Evolutionary conservation across 768 basidiomycete genomes (phyloP).

Genomic region (Ephemerocybe angulata): DNA sequence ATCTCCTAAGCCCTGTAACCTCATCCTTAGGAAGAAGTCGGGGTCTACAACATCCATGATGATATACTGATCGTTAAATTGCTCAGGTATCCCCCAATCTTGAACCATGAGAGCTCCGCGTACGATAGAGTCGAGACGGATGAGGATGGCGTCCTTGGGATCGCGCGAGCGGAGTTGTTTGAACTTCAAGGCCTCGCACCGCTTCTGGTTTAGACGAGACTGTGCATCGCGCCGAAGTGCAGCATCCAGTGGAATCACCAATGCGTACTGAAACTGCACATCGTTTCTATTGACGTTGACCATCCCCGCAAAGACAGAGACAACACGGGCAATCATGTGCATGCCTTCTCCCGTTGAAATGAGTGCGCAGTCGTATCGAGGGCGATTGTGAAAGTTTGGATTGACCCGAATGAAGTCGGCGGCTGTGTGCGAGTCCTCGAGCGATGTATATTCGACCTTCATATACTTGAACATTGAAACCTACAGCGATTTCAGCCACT

Average conservation of each 20-base stretch:
- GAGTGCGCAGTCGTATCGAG: constrained; percentile 5
- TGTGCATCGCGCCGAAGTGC: background rate
- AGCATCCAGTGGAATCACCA: background rate
- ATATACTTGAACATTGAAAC: background rate
- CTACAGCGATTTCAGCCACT: no score
- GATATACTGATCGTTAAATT: background rate
- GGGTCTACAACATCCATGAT: background rate
- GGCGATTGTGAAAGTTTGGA: background rate
- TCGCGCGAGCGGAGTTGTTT: background rate
- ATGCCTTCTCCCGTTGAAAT: background rate
- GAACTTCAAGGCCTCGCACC: background rate
- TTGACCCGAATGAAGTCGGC: background rate
- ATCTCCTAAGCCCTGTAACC: no score
- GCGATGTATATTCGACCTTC: background rate
- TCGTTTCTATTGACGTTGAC: background rate
- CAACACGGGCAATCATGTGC: background rate
- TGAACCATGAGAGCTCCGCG: background rate
- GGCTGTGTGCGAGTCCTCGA: background rate
- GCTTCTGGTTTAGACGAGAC: background rate
- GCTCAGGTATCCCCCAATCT: background rate
- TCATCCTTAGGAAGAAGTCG: background rate
- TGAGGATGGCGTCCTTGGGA: background rate
- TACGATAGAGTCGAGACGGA: background rate
- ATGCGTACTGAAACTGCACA: background rate
- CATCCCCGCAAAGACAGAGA: background rate